Conservation (phyloP, 2,329 filamentous ascomycete genomes). For the Cryphonectria parasitica region DNA sequence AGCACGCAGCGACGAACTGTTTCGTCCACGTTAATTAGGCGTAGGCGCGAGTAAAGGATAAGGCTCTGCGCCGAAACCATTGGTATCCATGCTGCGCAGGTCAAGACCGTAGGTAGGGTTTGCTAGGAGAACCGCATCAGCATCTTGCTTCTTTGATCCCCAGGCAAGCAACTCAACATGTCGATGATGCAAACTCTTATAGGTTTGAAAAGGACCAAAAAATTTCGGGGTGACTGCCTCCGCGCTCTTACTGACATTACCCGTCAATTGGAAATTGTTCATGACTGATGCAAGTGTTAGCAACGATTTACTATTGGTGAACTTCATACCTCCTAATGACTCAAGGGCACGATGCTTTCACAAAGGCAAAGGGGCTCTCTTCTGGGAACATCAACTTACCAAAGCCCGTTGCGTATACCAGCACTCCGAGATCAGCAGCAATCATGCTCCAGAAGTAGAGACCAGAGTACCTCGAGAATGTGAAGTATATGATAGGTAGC, state of each 20-base stretch:
- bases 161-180: neutral
- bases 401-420: slow-evolving; percentile 49
- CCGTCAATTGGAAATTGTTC: slow-evolving; percentile 39
- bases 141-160: neutral
- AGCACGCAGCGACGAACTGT: slow-evolving; percentile 53
- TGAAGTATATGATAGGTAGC: slow-evolving; percentile 22
- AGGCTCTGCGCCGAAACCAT: slow-evolving; percentile 67
- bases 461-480: slow-evolving; percentile 31
- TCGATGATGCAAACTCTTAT: neutral
- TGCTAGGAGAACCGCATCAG: slow-evolving; percentile 17
- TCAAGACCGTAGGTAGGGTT: slow-evolving; percentile 44
- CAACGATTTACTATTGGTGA: slow-evolving; percentile 38
- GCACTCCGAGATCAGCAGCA: slow-evolving; percentile 40
- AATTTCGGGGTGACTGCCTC: neutral
- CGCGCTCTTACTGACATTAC: slow-evolving; percentile 19
- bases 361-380: neutral
- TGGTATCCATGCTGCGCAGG: slow-evolving; percentile 54
- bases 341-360: neutral
- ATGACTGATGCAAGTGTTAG: slow-evolving; percentile 46
- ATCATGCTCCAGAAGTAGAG: slow-evolving; percentile 47
- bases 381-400: slow-evolving; percentile 36
- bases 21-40: slow-evolving; percentile 59
- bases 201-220: neutral
- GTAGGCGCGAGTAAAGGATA: slow-evolving; percentile 65
- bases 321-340: neutral